Percentiles rank a stretch among this genome's conserved stretches.
Conservation (phyloP, 495 filamentous ascomycete species). For the Penicillium parvum region DNA sequence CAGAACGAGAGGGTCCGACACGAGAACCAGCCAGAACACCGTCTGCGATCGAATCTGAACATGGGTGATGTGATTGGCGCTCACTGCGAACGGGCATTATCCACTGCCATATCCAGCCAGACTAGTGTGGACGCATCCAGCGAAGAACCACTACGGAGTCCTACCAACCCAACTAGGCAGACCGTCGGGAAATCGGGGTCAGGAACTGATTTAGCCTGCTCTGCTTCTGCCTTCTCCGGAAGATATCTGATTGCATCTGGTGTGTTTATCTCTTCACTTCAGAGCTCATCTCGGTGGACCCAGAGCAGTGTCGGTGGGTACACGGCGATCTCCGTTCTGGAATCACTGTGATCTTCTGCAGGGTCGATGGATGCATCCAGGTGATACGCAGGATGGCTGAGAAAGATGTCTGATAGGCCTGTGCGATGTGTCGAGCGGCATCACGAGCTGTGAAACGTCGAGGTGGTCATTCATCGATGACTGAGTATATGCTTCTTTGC, state of each 20-base stretch:
- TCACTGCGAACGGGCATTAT: not conserved
- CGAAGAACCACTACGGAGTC: too few relatives aligned
- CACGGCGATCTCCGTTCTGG: conserved; percentile 1
- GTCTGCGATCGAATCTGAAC: not conserved
- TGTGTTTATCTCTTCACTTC: too few relatives aligned
- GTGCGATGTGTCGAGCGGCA: conserved; percentile 12
- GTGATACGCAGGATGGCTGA: too few relatives aligned
- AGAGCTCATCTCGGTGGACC: too few relatives aligned
- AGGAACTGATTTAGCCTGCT: too few relatives aligned
- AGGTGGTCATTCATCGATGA: not conserved
- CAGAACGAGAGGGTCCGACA: too few relatives aligned
- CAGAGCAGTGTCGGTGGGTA: conserved; percentile 1
- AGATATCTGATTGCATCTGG: too few relatives aligned
- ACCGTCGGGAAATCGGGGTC: too few relatives aligned
- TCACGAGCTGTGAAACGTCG: conserved; percentile 18
- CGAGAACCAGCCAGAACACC: not conserved
- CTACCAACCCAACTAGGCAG: too few relatives aligned
- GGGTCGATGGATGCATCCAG: conserved; percentile 18
- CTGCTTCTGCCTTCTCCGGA: too few relatives aligned
- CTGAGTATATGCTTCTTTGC: too few relatives aligned
- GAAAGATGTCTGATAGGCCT: too few relatives aligned
- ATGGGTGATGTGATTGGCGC: not conserved
- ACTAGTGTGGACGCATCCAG: not conserved
- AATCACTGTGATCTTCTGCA: conserved; percentile 16
- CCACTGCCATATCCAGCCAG: not conserved